These are phyloP conservation scores for Hymenoscyphus infarciens DNA, from an alignment of 2,329 filamentous ascomycete species.

Conservation along the genomic window DNA sequence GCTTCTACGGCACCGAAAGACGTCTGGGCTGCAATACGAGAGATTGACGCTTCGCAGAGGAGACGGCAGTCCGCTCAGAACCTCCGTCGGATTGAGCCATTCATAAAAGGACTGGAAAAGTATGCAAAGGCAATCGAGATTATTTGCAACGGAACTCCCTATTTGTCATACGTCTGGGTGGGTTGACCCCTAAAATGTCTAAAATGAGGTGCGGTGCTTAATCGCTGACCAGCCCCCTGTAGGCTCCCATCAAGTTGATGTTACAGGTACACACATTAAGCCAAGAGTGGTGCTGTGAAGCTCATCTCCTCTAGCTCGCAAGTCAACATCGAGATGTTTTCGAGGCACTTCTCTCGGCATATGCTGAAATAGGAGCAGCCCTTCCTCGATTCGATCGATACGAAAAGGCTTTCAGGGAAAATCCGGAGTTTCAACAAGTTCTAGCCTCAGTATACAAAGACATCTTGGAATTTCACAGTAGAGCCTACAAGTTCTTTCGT, in stretches of 20 bases:
- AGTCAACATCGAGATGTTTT: conserved; percentile 36
- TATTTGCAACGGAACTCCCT: conserved; percentile 46
- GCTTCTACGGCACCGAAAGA: conserved; percentile 35
- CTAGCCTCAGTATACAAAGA: conserved; percentile 45
- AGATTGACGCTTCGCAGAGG: conserved; percentile 41
- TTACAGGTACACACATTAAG: conserved; percentile 7
- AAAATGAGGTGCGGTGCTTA: not conserved
- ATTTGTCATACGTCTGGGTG: conserved; percentile 43
- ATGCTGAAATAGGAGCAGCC: conserved; percentile 39
- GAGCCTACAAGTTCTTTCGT: conserved; percentile 46
- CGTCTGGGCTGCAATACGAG: conserved; percentile 37
- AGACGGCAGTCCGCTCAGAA: conserved; percentile 40
- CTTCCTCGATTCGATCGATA: conserved; percentile 41
- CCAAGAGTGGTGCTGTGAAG: not conserved
- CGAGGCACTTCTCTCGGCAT: conserved; percentile 41
- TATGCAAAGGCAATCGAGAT: conserved; percentile 42
- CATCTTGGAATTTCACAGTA: conserved; percentile 46
- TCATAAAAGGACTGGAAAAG: conserved; percentile 41
- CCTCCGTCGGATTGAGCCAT: conserved; percentile 41
- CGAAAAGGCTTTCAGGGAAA: conserved; percentile 30
- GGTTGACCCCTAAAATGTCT: not conserved
- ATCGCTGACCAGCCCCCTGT: not conserved
- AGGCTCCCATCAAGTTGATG: conserved; percentile 19
- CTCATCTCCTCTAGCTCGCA: conserved; percentile 12
- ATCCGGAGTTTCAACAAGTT: conserved; percentile 40